phyloP scores from a whole-genome alignment of 129 eudicot genomes.

The Saussurea involucrata region DNA sequence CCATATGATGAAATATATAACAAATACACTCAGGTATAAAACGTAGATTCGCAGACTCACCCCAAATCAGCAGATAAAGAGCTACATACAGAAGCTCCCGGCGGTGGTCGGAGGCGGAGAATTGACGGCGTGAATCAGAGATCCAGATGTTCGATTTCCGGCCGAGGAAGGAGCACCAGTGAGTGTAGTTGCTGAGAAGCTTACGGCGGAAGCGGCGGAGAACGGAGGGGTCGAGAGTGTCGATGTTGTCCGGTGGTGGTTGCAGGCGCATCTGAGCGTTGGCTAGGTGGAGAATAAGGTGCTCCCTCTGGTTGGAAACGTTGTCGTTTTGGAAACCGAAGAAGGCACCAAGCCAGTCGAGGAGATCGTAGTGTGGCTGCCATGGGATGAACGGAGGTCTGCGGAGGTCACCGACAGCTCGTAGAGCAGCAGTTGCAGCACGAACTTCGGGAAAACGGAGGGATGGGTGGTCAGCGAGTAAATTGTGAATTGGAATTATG shows the following conservation, averaged over 20 bases:
- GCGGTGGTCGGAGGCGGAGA: slow-evolving; percentile 42
- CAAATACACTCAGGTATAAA: slow-evolving; percentile 80
- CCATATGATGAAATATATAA: slow-evolving; percentile 80
- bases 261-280: slow-evolving; percentile 87
- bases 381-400: slow-evolving; percentile 65
- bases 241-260: slow-evolving; percentile 76
- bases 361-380: slow-evolving; percentile 61
- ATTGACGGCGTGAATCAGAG: slow-evolving; percentile 50
- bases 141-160: slow-evolving; percentile 72
- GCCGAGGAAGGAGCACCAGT: slow-evolving; percentile 77
- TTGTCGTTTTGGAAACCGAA: slow-evolving; percentile 78
- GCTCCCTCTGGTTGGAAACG: slow-evolving; percentile 79
- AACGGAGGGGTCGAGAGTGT: slow-evolving; percentile 59
- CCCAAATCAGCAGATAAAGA: slow-evolving; percentile 73
- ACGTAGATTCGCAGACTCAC: slow-evolving; percentile 80
- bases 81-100: slow-evolving; percentile 71
- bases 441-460: slow-evolving; percentile 91
- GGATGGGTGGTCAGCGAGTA: slow-evolving; percentile 84
- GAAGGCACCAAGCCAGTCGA: slow-evolving; percentile 83
- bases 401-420: slow-evolving; percentile 72
- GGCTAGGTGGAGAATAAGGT: slow-evolving; percentile 76
- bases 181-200: slow-evolving; percentile 56
- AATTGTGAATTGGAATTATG: slow-evolving; percentile 83
- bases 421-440: slow-evolving; percentile 83
- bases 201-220: slow-evolving; percentile 62